These are phyloP conservation scores for Dentipellis fragilis DNA, from an alignment of 768 basidiomycete species.

Conservation along the genomic window DNA sequence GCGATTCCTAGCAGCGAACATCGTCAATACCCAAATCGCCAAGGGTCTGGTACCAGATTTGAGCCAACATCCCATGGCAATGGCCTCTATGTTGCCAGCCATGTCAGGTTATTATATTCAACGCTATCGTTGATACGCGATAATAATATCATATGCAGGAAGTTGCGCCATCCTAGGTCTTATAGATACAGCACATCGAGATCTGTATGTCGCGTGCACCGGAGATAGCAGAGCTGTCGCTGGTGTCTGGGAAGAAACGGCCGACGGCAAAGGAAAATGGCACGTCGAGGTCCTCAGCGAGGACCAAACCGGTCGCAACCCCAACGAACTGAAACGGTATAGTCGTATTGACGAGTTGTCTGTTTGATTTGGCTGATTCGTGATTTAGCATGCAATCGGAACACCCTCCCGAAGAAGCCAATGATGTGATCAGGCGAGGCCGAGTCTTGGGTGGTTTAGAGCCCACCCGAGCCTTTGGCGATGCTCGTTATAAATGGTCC, in stretches of 20 bases:
- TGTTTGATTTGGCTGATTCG: neutral
- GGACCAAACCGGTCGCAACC: slow-evolving; percentile 93
- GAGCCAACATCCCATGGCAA: slow-evolving; percentile 59
- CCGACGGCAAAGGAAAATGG: slow-evolving; percentile 68
- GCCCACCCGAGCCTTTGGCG: slow-evolving; percentile 80
- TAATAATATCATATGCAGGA: slow-evolving; percentile 32
- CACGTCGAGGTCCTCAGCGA: slow-evolving; percentile 88
- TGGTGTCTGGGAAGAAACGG: slow-evolving; percentile 73
- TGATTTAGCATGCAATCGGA: slow-evolving; percentile 60
- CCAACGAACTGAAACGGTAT: slow-evolving; percentile 74
- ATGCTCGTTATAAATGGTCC: slow-evolving; percentile 86
- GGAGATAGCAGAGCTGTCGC: slow-evolving; percentile 96
- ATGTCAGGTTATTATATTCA: slow-evolving; percentile 44
- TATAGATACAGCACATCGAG: slow-evolving; percentile 73
- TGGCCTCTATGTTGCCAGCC: slow-evolving; percentile 73
- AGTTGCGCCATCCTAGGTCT: slow-evolving; percentile 87
- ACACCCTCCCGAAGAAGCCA: slow-evolving; percentile 69
- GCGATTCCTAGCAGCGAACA: slow-evolving; percentile 49
- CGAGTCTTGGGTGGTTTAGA: slow-evolving; percentile 84
- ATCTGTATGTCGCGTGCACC: slow-evolving; percentile 84
- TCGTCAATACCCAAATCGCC: slow-evolving; percentile 40
- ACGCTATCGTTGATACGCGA: neutral
- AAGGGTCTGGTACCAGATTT: slow-evolving; percentile 51
- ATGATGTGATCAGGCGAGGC: slow-evolving; percentile 65
- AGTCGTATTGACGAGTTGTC: slow-evolving; percentile 7